Percentiles rank a stretch among this genome's conserved stretches.
phyloP scores from a whole-genome alignment of 164 flowering plant genomes.

The Vitis riparia region DNA sequence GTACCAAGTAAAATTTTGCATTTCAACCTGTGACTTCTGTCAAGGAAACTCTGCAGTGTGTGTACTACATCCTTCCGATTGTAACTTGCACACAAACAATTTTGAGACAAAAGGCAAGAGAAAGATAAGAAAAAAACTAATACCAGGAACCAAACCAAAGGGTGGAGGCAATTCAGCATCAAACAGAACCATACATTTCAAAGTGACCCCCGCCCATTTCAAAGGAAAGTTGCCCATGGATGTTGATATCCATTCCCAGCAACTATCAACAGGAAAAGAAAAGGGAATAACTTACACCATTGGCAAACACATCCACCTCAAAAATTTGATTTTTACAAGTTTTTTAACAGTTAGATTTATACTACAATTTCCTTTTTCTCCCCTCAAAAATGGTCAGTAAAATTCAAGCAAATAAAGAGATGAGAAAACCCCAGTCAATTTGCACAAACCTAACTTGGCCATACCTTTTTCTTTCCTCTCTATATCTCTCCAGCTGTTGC shows the following conservation, averaged over 20 bases:
- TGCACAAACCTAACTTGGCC: background rate
- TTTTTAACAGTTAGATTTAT: background rate
- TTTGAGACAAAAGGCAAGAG: no score
- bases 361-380: background rate
- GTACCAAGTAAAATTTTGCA: no score
- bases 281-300: background rate
- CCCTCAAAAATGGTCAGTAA: background rate
- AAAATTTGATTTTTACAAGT: constrained; percentile 4
- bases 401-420: background rate
- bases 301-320: background rate
- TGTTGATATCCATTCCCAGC: background rate
- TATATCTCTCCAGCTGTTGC: constrained; percentile 1
- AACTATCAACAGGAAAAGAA: background rate
- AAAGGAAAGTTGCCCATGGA: background rate
- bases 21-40: no score
- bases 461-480: background rate
- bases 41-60: no score
- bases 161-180: background rate
- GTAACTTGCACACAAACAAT: no score
- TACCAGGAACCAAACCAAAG: background rate
- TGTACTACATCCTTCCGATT: no score
- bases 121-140: no score
- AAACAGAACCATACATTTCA: background rate
- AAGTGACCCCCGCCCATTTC: background rate
- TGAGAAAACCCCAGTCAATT: background rate